A percentile compares a stretch with the other conserved stretches of the same genome.
Evolutionary conservation across 2,329 filamentous ascomycete genomes (phyloP).

Genomic region (Microdochium trichocladiopsis): DNA sequence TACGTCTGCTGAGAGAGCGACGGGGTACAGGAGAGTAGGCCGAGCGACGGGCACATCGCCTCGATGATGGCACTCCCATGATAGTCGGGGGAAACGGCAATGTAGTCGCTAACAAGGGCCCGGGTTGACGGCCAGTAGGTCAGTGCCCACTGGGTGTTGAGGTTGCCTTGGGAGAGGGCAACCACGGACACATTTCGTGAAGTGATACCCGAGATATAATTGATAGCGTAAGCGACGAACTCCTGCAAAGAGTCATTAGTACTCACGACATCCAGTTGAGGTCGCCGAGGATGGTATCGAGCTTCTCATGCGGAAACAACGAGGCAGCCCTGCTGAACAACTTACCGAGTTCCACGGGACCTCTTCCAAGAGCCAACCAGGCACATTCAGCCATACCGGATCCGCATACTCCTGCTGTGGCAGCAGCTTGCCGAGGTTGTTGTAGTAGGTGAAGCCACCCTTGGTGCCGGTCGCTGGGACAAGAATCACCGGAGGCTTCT

Average conservation of each 20-base stretch:
- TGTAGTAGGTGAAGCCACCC: conserved; percentile 2
- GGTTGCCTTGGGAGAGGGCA: background rate
- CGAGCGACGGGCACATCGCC: background rate
- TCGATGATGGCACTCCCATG: background rate
- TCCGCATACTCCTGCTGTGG: background rate
- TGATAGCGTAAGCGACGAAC: background rate
- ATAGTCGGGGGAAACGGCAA: background rate
- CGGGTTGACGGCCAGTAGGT: background rate
- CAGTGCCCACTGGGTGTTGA: background rate
- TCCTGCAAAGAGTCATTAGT: background rate
- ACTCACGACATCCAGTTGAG: no score
- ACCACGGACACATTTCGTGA: background rate
- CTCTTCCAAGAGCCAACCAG: background rate
- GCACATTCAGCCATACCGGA: background rate
- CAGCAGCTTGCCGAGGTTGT: conserved; percentile 4
- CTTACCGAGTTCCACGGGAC: background rate
- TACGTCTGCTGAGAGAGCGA: background rate
- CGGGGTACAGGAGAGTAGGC: background rate
- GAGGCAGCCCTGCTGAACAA: no score
- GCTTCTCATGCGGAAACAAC: background rate
- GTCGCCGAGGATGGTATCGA: no score
- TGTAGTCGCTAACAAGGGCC: background rate
- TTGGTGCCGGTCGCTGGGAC: conserved; percentile 4
- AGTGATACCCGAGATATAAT: background rate
- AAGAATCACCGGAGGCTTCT: conserved; percentile 3